phyloP scores from a whole-genome alignment of 1,284 basidiomycete genomes.

The Ustilago crameri region DNA sequence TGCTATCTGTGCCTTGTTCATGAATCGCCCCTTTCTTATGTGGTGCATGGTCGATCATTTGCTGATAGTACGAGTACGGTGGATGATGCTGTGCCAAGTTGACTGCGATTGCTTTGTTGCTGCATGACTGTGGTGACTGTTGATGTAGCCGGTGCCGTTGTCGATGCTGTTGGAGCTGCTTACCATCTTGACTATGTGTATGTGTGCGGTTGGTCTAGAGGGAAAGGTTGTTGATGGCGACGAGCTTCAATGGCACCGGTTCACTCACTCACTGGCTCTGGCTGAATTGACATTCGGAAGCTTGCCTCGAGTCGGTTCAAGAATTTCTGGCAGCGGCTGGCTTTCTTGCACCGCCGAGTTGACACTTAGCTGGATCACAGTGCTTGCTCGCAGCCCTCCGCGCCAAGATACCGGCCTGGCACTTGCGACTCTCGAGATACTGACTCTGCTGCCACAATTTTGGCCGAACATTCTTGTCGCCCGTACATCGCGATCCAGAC shows the following conservation, averaged over 20 bases:
- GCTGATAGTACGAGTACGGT: background rate
- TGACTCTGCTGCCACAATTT: conserved; percentile 10
- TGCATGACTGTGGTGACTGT: conserved; percentile 12
- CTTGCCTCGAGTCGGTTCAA: background rate
- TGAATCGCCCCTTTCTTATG: no score
- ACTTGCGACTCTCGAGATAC: conserved; percentile 7
- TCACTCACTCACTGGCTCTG: conserved; percentile 2
- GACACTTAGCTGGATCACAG: no score
- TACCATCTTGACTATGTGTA: conserved; percentile 54
- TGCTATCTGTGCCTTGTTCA: no score
- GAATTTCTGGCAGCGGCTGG: background rate
- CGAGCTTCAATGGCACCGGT: conserved; percentile 18
- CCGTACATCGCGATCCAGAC: no score
- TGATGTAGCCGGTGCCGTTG: conserved; percentile 13
- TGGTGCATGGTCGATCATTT: background rate
- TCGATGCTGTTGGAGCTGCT: conserved; percentile 17
- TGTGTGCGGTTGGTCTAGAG: conserved; percentile 46
- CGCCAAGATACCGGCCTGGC: background rate
- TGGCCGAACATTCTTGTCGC: background rate
- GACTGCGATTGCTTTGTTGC: background rate
- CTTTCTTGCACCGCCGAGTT: background rate
- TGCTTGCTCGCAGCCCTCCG: no score
- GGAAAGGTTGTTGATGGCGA: conserved; percentile 31
- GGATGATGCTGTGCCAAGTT: background rate
- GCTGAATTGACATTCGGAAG: background rate